Base-by-base conservation (phyloP, 495 filamentous ascomycete genomes). In the Aspergillus cavernicola region DNA sequence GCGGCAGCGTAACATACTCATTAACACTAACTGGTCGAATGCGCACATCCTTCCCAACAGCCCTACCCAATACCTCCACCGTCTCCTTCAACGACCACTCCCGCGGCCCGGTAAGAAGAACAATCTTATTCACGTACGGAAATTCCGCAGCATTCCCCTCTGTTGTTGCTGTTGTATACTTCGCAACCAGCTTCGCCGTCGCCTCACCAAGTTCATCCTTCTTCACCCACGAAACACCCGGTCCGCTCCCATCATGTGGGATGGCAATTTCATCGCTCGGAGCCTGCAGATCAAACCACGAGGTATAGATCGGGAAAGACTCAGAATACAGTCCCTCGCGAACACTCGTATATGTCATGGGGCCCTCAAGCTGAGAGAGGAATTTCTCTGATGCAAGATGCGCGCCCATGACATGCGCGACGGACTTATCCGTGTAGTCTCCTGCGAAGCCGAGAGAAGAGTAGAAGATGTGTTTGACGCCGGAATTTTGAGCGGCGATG, bases 261-360 rank as follows among this genome's bases (percentile, higher is more conserved):
- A 83, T 77, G 1, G 62, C 61, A 7, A 83, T 70, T 54, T 80
- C 73, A 9, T 61, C 50, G 5, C 31, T 42, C 3, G 70, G 58
- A 10, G 60, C 31, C 1, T 42, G 28, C 0, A 70, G 61, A 39
- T 80, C 70, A 55, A 82, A 83, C 65, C 84, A 85, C 0, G 80
- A 78, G 1, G 84, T 80, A 62, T 90, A 89, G 53, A 88, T 74
- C 11, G 84, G 84, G 72, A 80, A 87, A 5, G 79, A 83, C 66
- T 87, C 83, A 8, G 77, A 75, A 57, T 88, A 89, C 24, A 88
- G 52, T 0, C 85, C 86, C 66, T 85, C 80, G 2, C 86, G 73
- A 23, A 87, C 60, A 9, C 70, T 45, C 0, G 84, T 87, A 35
- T 71, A 77, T 15, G 68, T 69, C 1, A 79, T 59, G 1, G 52